Evolutionary conservation across 2,329 filamentous ascomycete species (phyloP).

Genomic region (Penicillium digitatum): DNA sequence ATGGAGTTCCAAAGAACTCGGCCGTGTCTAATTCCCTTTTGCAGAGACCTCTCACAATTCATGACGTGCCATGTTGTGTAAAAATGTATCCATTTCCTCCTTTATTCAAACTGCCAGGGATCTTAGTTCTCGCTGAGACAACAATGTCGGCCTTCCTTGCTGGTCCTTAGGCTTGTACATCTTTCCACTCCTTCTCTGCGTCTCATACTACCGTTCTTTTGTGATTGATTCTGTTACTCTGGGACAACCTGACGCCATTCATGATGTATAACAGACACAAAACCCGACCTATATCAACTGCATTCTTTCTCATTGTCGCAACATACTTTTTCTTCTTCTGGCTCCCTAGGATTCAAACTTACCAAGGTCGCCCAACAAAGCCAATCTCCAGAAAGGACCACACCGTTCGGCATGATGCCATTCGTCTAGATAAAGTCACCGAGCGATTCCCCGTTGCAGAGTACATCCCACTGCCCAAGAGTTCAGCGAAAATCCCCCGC

Average conservation of each 20-base stretch:
- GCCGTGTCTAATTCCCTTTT: background rate
- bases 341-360: slow-evolving; percentile 6
- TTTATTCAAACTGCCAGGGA: background rate
- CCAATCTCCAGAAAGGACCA: slow-evolving; percentile 7
- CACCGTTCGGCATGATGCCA: slow-evolving; percentile 8
- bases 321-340: slow-evolving; percentile 22
- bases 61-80: slow-evolving; percentile 4
- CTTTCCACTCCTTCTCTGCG: background rate
- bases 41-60: slow-evolving; percentile 2
- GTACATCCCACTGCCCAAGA: slow-evolving; percentile 69
- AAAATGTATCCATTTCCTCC: background rate
- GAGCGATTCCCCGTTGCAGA: slow-evolving; percentile 74
- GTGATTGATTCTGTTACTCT: background rate
- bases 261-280: slow-evolving; percentile 26
- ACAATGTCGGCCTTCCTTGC: background rate
- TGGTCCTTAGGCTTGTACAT: background rate
- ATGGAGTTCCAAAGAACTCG: slow-evolving; percentile 8
- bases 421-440: slow-evolving; percentile 66
- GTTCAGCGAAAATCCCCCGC: slow-evolving; percentile 65
- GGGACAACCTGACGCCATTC: background rate
- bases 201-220: background rate
- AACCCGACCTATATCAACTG: slow-evolving; percentile 16
- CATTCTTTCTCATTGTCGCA: slow-evolving; percentile 14
- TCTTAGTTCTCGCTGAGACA: background rate
- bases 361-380: slow-evolving; percentile 1